phyloP scores from a whole-genome alignment of 768 basidiomycete genomes.

The Phaffia tasmanica region DNA sequence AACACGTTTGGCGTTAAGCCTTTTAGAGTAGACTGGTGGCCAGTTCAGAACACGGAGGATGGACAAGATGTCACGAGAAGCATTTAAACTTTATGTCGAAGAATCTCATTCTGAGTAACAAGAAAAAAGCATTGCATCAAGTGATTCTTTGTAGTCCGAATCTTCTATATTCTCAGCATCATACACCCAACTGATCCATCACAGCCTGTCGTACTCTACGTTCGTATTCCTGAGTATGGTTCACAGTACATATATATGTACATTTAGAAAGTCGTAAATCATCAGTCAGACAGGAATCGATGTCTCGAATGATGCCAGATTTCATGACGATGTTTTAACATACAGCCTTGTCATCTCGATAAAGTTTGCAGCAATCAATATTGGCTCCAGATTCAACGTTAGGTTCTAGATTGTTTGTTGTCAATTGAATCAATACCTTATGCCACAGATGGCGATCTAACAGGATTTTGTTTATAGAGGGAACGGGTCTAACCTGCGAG shows the following conservation, averaged over 20 bases:
- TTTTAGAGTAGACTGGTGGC: too few relatives aligned
- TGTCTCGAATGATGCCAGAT: not conserved
- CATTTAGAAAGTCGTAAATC: not conserved
- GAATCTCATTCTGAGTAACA: too few relatives aligned
- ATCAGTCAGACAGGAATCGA: not conserved
- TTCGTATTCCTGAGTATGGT: slow-evolving; percentile 23
- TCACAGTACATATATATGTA: not conserved
- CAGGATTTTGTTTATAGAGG: not conserved
- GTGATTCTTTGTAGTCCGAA: too few relatives aligned
- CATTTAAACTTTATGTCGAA: too few relatives aligned
- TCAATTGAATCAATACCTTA: not conserved
- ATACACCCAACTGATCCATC: slow-evolving; percentile 23
- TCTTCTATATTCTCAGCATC: not conserved
- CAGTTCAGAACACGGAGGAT: too few relatives aligned
- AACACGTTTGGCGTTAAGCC: too few relatives aligned
- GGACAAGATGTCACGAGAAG: too few relatives aligned
- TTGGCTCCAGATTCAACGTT: slow-evolving; percentile 96
- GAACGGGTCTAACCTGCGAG: slow-evolving; percentile 57
- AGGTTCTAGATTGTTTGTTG: slow-evolving; percentile 52
- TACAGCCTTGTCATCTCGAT: slow-evolving; percentile 17
- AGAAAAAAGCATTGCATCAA: too few relatives aligned
- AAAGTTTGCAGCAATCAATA: slow-evolving; percentile 42
- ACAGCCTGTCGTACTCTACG: slow-evolving; percentile 22
- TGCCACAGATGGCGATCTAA: not conserved
- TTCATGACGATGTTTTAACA: not conserved